Evolutionary conservation across 345 rosid genomes (phyloP), one percentile per base, ranked within the genome.

Genomic region (Anastatica hierochuntica): DNA sequence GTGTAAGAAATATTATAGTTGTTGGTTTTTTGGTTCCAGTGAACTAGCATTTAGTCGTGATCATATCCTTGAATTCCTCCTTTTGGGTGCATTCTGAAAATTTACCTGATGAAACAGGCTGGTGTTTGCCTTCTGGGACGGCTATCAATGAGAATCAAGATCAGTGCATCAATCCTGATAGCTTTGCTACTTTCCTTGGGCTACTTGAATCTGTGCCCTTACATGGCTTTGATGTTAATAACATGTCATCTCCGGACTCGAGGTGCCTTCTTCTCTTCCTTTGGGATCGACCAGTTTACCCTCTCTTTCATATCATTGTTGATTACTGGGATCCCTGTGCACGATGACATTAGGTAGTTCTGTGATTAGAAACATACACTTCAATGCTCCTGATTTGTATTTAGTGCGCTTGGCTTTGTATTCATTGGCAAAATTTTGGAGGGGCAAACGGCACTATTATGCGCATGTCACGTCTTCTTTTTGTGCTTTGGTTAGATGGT

Each of bases 161-260:
- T 71, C 84, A 77, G 77, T 86, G 95, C 64, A 67, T 65, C 42
- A 82, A 81, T 68, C 79, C 77, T 44, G 81, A 86, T 53, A 76
- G 75, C 66, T 90, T 90, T 71, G 64, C 84, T 49, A 77, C 65
- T 75, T 79, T 84, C 69, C 83, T 90, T 57, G 84, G 84, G 57
- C 67, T 90, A 73, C 90, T 86, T 57, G 90, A 82, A 67, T 86
- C 96, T 17, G 74, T 86, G 68, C 87, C 95, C 41, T 80, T 82
- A 49, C 84, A 76, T 59, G 88, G 73, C 64, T 53, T 67, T 63
- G 78, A 73, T 74, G 80, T 81, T 62, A 66, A 70, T 73, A 48
- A 76, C 61, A 52, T 66, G 74, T 58, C 54, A 36, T 66, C 63
- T 66, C 88, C 86, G 26, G 79, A 84, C 58, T 68, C 75, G 17